Percentiles rank a stretch among this genome's conserved stretches.
Conservation (phyloP, 192 early-diverging fungal genomes). For the Neocallimastix lanati region DNA sequence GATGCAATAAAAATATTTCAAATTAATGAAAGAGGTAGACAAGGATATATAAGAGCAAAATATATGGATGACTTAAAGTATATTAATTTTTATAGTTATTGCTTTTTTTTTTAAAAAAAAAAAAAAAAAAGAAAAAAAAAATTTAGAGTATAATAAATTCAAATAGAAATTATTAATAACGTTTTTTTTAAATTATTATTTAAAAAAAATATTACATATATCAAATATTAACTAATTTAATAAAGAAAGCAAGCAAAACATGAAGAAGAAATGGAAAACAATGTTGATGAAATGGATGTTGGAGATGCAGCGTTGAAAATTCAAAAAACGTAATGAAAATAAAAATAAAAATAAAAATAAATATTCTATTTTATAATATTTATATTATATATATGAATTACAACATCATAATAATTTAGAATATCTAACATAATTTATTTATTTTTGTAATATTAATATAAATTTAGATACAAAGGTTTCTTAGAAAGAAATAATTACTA, state of each 20-base stretch:
- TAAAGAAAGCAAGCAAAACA: constrained; percentile 25
- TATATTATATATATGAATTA: too few species aligned
- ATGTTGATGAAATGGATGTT: constrained; percentile 33
- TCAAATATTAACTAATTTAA: not conserved
- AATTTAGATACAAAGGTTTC: constrained; percentile 23
- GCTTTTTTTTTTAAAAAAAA: too few species aligned
- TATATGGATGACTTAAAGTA: constrained; percentile 43
- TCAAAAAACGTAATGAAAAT: constrained; percentile 20
- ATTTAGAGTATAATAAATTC: too few species aligned
- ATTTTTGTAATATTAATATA: too few species aligned
- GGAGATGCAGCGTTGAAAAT: constrained; percentile 24
- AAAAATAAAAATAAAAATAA: not conserved
- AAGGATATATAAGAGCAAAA: constrained; percentile 32
- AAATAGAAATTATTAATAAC: too few species aligned
- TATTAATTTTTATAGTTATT: too few species aligned
- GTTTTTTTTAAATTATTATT: too few species aligned
- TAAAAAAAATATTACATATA: too few species aligned
- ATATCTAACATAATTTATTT: too few species aligned
- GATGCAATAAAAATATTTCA: constrained; percentile 36
- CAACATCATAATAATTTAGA: too few species aligned
- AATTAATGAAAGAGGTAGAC: constrained; percentile 32
- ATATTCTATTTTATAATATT: not conserved
- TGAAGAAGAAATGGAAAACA: constrained; percentile 29
- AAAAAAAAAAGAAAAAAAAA: too few species aligned
- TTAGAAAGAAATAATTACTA: constrained; percentile 18